phyloP scores from a whole-genome alignment of 1,284 basidiomycete species.

The Xerocomus amazonicus region DNA sequence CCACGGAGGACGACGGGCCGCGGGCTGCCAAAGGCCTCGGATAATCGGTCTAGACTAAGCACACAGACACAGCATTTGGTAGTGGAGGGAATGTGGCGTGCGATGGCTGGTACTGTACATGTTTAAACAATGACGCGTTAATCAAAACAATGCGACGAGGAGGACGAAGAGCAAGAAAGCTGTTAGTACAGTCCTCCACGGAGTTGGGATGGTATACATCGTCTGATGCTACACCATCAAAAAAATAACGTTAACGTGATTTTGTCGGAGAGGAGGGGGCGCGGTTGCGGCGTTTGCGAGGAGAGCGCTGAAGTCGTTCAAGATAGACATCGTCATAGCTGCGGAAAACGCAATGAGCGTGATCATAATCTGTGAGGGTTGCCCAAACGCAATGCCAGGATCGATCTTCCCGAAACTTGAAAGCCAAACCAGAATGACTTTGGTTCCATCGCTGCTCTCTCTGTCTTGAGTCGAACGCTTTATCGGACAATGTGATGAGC shows the following conservation, averaged over 20 bases:
- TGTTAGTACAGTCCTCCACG: conserved; percentile 21
- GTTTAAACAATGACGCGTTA: conserved; percentile 6
- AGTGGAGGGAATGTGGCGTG: conserved; percentile 6
- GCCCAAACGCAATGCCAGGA: conserved; percentile 66
- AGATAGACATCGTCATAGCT: conserved; percentile 61
- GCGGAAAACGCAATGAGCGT: conserved; percentile 48
- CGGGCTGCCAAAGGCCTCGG: conserved; percentile 1
- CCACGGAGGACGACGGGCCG: neutral
- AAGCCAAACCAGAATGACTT: conserved; percentile 48
- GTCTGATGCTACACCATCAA: conserved; percentile 7
- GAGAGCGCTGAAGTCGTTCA: conserved; percentile 38
- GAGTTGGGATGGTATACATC: conserved; percentile 10
- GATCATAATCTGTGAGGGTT: conserved; percentile 47
- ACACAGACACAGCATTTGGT: conserved; percentile 3
- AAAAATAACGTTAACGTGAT: conserved; percentile 14
- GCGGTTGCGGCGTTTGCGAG: conserved; percentile 33
- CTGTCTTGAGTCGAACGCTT: conserved; percentile 44
- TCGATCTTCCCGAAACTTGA: conserved; percentile 42
- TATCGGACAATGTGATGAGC: conserved; percentile 53
- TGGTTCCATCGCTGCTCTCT: conserved; percentile 49
- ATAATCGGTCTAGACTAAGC: conserved; percentile 7
- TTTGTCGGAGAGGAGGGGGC: conserved; percentile 23
- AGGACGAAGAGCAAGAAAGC: conserved; percentile 1
- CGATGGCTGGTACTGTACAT: conserved; percentile 3
- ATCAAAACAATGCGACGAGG: conserved; percentile 15